phyloP scores from a whole-genome alignment of 768 basidiomycete genomes.

The Trametes punicea region DNA sequence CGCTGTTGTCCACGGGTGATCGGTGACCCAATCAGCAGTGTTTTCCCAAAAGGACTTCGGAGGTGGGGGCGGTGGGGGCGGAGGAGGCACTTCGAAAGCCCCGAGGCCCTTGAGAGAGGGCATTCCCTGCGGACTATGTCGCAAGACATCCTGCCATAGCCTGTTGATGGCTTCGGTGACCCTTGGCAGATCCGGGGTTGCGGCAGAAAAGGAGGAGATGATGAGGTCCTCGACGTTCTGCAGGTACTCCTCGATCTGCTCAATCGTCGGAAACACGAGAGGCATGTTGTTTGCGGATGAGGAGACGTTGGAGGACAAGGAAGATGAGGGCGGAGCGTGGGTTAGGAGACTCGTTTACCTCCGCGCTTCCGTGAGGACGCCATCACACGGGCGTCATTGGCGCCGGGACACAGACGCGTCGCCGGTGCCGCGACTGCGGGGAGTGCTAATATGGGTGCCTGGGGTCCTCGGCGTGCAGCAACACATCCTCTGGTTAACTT shows the following conservation, averaged over 20 bases:
- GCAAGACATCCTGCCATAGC: conserved; percentile 75
- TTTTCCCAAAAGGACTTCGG: conserved; percentile 43
- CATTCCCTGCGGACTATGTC: conserved; percentile 64
- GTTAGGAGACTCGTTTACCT: conserved; percentile 4
- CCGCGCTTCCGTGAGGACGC: background rate
- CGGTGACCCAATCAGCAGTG: conserved; percentile 48
- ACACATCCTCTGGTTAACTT: background rate
- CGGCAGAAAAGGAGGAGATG: conserved; percentile 50
- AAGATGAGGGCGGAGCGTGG: background rate
- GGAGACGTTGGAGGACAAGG: background rate
- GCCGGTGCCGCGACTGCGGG: background rate
- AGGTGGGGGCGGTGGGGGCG: conserved; percentile 53
- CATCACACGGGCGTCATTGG: background rate
- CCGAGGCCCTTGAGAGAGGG: conserved; percentile 58
- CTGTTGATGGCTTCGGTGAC: conserved; percentile 64
- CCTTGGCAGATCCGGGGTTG: conserved; percentile 57
- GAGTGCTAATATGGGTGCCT: background rate
- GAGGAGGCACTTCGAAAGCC: conserved; percentile 70
- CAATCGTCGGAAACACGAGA: conserved; percentile 35
- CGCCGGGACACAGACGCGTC: conserved; percentile 6
- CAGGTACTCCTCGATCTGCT: conserved; percentile 71
- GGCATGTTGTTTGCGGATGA: conserved; percentile 16
- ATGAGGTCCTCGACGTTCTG: conserved; percentile 62
- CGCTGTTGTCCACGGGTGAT: conserved; percentile 60
- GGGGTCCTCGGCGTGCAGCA: background rate